A percentile compares a stretch with the other conserved stretches of the same genome.
These are phyloP conservation scores for Mortierella sp. DNA, from an alignment of 371 early-diverging fungal genomes.

Conservation along the genomic window DNA sequence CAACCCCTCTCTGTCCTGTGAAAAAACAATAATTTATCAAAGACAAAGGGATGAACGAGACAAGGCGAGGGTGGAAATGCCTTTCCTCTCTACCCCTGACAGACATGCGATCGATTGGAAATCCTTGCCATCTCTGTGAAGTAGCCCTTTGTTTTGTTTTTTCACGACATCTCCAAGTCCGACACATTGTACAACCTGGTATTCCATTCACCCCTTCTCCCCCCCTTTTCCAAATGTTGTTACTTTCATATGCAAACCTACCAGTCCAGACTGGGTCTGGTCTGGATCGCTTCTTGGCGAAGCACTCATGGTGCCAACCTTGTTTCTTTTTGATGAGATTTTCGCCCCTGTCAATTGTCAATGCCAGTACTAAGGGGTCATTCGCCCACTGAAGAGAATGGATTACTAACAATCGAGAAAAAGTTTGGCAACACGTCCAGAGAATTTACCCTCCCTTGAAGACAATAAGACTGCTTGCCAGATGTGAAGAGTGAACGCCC, in stretches of 20 bases:
- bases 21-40: constrained; percentile 3
- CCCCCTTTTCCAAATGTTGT: too few species aligned
- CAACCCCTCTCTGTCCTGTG: neutral
- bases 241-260: too few species aligned
- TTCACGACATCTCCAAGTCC: too few species aligned
- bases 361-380: too few species aligned
- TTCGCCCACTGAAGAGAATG: neutral
- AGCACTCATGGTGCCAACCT: too few species aligned
- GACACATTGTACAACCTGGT: too few species aligned
- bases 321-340: neutral
- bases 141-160: neutral
- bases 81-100: neutral
- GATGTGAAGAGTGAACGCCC: neutral
- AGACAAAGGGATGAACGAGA: neutral
- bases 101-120: neutral
- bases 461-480: neutral
- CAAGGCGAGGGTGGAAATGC: neutral
- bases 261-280: too few species aligned
- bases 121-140: neutral
- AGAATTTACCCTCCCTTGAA: neutral
- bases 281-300: too few species aligned
- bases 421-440: too few species aligned
- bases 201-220: too few species aligned
- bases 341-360: too few species aligned
- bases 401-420: too few species aligned